Conservation (phyloP, 257 asterid species). For the Linderniella brevidens region DNA sequence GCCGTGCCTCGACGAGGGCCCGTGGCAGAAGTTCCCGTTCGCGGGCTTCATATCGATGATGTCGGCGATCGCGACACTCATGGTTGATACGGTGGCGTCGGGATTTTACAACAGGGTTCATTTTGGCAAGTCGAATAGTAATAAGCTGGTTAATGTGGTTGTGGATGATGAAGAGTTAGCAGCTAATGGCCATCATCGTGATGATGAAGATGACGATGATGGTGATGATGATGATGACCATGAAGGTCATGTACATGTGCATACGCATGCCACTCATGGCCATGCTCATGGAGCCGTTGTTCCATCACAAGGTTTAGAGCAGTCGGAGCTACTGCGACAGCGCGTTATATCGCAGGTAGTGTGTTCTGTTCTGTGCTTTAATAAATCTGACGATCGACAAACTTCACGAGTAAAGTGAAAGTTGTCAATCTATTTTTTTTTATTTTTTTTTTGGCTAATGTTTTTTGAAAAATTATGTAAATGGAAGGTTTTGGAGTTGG, state of each 20-base stretch:
- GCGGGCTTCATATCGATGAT: conserved; percentile 35
- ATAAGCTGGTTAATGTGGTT: conserved; percentile 6
- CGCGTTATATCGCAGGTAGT: conserved; percentile 44
- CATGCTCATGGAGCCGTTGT: conserved; percentile 32
- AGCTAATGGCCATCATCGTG: not conserved
- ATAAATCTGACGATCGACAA: not conserved
- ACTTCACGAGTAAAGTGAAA: not conserved
- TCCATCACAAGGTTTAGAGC: conserved; percentile 12
- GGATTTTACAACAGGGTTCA: conserved; percentile 32
- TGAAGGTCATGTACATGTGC: conserved; percentile 15
- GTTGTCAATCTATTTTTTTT: not conserved
- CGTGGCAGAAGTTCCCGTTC: conserved; percentile 43
- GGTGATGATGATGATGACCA: conserved; percentile 14
- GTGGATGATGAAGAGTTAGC: conserved; percentile 13
- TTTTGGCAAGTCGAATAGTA: conserved; percentile 14
- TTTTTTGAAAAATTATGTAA: no score
- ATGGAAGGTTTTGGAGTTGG: conserved; percentile 52
- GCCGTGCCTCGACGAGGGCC: conserved; percentile 27
- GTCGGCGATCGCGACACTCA: conserved; percentile 35
- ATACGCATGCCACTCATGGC: conserved; percentile 19
- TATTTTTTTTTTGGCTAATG: no score
- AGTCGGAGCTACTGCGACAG: conserved; percentile 27
- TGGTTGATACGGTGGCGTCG: conserved; percentile 35
- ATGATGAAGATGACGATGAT: conserved; percentile 6
- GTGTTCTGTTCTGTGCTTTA: not conserved